Evolutionary conservation across 257 asterid species (phyloP).

Genomic region (Hygrophila difformis): DNA sequence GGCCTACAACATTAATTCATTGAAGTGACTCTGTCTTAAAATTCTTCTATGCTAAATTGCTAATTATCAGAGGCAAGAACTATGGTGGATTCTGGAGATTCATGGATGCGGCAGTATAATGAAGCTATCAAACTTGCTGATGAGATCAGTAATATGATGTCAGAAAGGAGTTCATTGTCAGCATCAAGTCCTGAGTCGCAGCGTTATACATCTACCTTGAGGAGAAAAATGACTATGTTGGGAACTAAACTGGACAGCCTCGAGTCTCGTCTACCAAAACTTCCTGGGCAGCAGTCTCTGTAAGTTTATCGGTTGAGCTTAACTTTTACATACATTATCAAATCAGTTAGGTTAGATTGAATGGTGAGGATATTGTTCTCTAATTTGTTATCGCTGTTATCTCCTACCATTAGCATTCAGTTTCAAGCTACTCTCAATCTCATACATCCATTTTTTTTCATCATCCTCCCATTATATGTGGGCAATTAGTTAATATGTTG

Average conservation of each 20-base stretch:
- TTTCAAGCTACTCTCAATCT: too few species aligned
- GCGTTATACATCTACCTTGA: slow-evolving; percentile 66
- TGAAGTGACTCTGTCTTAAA: too few species aligned
- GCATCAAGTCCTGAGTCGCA: slow-evolving; percentile 70
- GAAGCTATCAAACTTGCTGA: slow-evolving; percentile 85
- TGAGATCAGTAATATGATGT: slow-evolving; percentile 74
- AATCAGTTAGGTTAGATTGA: too few species aligned
- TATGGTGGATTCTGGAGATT: slow-evolving; percentile 77
- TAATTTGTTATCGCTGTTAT: too few species aligned
- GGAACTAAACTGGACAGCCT: slow-evolving; percentile 77
- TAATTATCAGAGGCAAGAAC: too few species aligned
- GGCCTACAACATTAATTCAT: too few species aligned
- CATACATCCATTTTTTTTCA: too few species aligned
- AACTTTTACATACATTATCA: neutral
- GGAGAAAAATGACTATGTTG: slow-evolving; percentile 88
- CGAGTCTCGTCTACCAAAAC: slow-evolving; percentile 48
- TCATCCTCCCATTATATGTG: too few species aligned
- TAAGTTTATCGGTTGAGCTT: slow-evolving; percentile 26
- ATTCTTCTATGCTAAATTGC: too few species aligned
- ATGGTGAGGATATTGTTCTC: too few species aligned
- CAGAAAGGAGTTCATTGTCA: slow-evolving; percentile 64
- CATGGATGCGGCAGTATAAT: slow-evolving; percentile 89
- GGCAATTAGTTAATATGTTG: too few species aligned
- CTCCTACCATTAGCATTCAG: too few species aligned
- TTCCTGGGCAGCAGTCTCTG: slow-evolving; percentile 61